phyloP scores from a whole-genome alignment of 192 early-diverging fungal genomes.

The Backusella westeae region DNA sequence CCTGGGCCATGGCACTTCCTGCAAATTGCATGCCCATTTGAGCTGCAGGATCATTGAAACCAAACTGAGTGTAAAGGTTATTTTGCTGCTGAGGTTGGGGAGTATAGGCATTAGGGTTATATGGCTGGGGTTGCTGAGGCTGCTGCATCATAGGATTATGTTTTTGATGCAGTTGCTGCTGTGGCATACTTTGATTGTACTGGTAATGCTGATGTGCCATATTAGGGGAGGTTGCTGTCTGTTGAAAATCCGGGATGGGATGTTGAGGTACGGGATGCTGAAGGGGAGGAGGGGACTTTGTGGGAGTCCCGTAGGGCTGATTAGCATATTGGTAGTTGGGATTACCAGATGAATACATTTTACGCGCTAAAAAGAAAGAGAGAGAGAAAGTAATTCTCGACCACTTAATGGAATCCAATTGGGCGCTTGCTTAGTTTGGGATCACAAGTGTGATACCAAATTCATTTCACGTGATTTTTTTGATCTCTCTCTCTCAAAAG shows the following conservation, averaged over 20 bases:
- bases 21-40: conserved; percentile 97
- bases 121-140: not conserved
- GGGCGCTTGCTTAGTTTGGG: not conserved
- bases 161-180: conserved; percentile 21
- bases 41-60: conserved; percentile 66
- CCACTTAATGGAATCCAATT: not conserved
- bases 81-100: conserved; percentile 15
- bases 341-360: conserved; percentile 18
- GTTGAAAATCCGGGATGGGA: conserved; percentile 48
- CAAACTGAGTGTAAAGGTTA: conserved; percentile 45
- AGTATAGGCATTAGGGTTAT: conserved; percentile 1
- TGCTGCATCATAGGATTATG: not conserved
- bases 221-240: conserved; percentile 45
- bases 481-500: not conserved
- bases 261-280: conserved; percentile 59
- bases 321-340: conserved; percentile 4
- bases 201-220: conserved; percentile 36
- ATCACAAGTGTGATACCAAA: not conserved
- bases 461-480: not conserved
- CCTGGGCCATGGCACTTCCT: conserved; percentile 74
- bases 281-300: conserved; percentile 52
- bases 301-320: not conserved
- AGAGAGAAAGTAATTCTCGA: not conserved
- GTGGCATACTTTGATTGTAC: conserved; percentile 1
- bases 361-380: not conserved